Evolutionary conservation across 371 early-diverging fungal species (phyloP).

Genomic region (Mortierella sp.): DNA sequence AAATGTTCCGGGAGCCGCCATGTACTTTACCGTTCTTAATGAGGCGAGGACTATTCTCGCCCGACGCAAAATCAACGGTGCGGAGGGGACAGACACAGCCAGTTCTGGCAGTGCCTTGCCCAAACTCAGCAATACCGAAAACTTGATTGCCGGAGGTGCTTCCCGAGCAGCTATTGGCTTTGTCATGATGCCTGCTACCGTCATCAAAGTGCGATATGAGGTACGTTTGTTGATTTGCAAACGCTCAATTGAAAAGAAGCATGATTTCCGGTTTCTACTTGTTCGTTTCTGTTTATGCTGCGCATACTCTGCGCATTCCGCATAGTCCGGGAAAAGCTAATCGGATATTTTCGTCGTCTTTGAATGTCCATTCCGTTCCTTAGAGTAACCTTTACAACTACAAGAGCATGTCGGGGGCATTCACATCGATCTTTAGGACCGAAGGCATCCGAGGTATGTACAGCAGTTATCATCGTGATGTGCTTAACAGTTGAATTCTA

Average conservation of each 20-base stretch:
- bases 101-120: conserved; percentile 45
- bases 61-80: conserved; percentile 44
- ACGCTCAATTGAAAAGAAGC: neutral
- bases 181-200: conserved; percentile 95
- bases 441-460: conserved; percentile 71
- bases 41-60: conserved; percentile 60
- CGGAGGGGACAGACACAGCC: conserved; percentile 45
- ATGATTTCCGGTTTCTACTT: neutral
- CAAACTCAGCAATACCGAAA: conserved; percentile 69
- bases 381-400: conserved; percentile 91
- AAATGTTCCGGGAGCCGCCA: conserved; percentile 89
- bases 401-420: conserved; percentile 73
- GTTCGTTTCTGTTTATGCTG: conserved; percentile 16
- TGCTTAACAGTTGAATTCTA: neutral
- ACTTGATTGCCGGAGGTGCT: conserved; percentile 83
- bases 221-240: conserved; percentile 54
- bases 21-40: conserved; percentile 80
- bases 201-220: conserved; percentile 95
- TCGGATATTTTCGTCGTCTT: neutral
- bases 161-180: conserved; percentile 92
- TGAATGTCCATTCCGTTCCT: neutral
- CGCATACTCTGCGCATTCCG: conserved; percentile 16
- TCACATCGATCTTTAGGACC: conserved; percentile 70
- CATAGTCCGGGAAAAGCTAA: neutral
- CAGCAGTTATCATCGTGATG: neutral